phyloP scores from a whole-genome alignment of 495 filamentous ascomycete genomes.

The Tuber microsphaerosporum region DNA sequence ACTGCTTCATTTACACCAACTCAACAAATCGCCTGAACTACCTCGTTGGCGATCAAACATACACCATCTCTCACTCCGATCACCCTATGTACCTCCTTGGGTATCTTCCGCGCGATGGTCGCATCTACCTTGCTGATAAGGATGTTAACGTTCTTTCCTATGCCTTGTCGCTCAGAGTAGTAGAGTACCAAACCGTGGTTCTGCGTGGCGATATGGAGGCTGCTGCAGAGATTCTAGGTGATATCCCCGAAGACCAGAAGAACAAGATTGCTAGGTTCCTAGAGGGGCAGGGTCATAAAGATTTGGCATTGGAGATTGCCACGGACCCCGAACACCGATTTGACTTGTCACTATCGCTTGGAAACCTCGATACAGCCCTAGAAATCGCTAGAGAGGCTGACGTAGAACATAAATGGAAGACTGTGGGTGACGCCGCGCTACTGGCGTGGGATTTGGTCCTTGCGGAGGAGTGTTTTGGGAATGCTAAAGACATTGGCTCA shows the following conservation, averaged over 20 bases:
- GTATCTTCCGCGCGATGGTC: conserved; percentile 86
- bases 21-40: conserved; percentile 95
- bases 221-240: conserved; percentile 72
- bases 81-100: conserved; percentile 89
- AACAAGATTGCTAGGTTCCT: conserved; percentile 98
- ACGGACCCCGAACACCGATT: conserved; percentile 96
- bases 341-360: conserved; percentile 77
- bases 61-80: conserved; percentile 98
- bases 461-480: conserved; percentile 84
- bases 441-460: conserved; percentile 76
- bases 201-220: conserved; percentile 91
- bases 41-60: conserved; percentile 93
- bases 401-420: conserved; percentile 96
- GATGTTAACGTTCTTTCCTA: conserved; percentile 88
- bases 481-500: conserved; percentile 83
- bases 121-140: conserved; percentile 90
- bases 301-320: conserved; percentile 88
- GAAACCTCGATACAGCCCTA: conserved; percentile 73
- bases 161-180: conserved; percentile 81
- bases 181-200: conserved; percentile 95
- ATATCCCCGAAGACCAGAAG: conserved; percentile 80
- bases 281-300: conserved; percentile 94
- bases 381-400: conserved; percentile 76
- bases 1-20: conserved; percentile 98
- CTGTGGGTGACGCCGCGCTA: conserved; percentile 83